Base-by-base conservation (phyloP, 768 basidiomycete genomes). In the Hirschioporus abietinus region DNA sequence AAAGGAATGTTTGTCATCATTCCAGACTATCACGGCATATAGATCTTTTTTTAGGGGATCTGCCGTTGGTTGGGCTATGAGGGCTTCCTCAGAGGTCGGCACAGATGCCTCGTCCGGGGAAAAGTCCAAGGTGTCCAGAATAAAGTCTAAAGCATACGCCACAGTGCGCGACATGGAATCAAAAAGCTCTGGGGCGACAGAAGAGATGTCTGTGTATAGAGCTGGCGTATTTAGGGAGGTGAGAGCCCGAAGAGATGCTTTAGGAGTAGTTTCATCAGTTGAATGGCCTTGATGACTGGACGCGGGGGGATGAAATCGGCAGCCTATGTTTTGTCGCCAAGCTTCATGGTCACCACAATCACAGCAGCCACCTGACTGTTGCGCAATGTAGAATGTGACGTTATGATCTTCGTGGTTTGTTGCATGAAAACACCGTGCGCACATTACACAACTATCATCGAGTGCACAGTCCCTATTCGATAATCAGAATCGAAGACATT, bases 1-100 rank as follows among this genome's bases (percentile, higher is more conserved):
- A 71, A 90, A 91, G 0, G 93, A 95, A 76, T 98, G 97, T 71
- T 96, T 96, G 76, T 99, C 97, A 76, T 97, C 96, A 78, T 96
- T 95, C 95, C 95, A 98, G 5, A 99, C 77, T 27, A 96, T 81
- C 66, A 98, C 83, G 59, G 90, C 89, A 71, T 88, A 93, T 65
- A 88, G 84, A 70, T 93, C 91, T 68, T 88, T 89, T 79, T 84
- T 83, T 83, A 90, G 86, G 10, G 91, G 90, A 70, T 94, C 91
- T 7, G 85, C 87, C 0, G 90, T 88, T 9, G 89, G 86, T 72
- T 93, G 89, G 15, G 88, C 77, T 10, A 89, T 86, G 12, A 93
- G 82, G 66, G 90, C 89, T 0, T 85, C 85, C 72, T 92, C 90
- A 66, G 83, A 84, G 0, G 77, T 70, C 0, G 91, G 91, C 0